Evolutionary conservation across 176 grass and related monocot species (phyloP).

Genomic region (Hsuehochloa calcarea): DNA sequence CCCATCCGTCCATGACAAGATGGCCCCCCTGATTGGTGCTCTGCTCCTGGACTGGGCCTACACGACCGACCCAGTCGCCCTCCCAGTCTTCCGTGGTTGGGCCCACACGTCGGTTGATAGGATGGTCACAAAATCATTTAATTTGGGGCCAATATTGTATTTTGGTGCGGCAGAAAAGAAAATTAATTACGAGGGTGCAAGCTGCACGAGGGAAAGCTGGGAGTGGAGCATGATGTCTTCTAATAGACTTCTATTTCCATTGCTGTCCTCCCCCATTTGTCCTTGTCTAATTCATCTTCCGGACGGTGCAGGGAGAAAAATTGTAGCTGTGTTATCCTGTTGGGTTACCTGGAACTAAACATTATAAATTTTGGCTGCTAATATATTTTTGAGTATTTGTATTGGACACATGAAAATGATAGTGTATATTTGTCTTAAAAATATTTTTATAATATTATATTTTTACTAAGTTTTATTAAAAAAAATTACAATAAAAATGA

Average conservation of each 20-base stretch:
- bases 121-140: not conserved
- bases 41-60: not conserved
- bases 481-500: too few relatives aligned
- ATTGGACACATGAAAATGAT: too few relatives aligned
- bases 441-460: too few relatives aligned
- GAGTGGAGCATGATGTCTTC: not conserved
- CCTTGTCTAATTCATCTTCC: not conserved
- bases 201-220: not conserved
- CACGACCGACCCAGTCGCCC: conserved; percentile 3
- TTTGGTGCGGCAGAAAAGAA: not conserved
- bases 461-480: too few relatives aligned
- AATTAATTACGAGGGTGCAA: not conserved
- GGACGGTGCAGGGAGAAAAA: not conserved
- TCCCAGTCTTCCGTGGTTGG: not conserved
- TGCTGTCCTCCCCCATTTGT: not conserved
- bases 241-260: not conserved
- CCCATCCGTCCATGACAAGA: not conserved
- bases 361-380: too few relatives aligned
- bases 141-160: not conserved
- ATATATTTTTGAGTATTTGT: too few relatives aligned
- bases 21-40: not conserved
- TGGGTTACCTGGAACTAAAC: too few relatives aligned
- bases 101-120: not conserved
- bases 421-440: too few relatives aligned
- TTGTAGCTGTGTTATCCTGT: not conserved